Percentiles rank a stretch among this genome's conserved stretches.
These are phyloP conservation scores for Nicotiana knightiana DNA, from an alignment of 257 asterid species.

Conservation along the genomic window DNA sequence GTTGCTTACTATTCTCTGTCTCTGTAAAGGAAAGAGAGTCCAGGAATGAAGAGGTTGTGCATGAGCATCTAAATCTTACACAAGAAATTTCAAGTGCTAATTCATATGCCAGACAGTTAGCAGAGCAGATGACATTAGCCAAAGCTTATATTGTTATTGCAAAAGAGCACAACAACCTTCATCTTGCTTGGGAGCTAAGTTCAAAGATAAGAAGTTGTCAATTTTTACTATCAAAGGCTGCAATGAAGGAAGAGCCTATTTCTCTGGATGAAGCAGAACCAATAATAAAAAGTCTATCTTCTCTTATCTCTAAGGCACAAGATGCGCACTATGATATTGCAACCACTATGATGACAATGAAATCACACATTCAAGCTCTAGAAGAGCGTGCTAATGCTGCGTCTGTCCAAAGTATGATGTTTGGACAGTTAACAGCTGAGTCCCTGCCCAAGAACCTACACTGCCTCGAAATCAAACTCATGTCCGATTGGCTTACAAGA, in stretches of 20 bases:
- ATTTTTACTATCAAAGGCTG: slow-evolving; percentile 67
- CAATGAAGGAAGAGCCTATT: slow-evolving; percentile 60
- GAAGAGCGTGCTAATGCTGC: slow-evolving; percentile 63
- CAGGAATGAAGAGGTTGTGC: slow-evolving; percentile 34
- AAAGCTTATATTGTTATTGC: slow-evolving; percentile 78
- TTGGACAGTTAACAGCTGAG: slow-evolving; percentile 64
- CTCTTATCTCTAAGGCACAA: slow-evolving; percentile 67
- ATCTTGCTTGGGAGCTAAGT: slow-evolving; percentile 83
- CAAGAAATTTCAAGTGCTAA: slow-evolving; percentile 48
- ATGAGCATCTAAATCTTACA: slow-evolving; percentile 43
- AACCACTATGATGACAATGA: slow-evolving; percentile 71
- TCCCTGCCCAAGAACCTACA: slow-evolving; percentile 61
- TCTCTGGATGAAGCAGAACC: slow-evolving; percentile 70
- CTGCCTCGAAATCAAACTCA: slow-evolving; percentile 59
- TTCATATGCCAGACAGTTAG: slow-evolving; percentile 75
- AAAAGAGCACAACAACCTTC: slow-evolving; percentile 71
- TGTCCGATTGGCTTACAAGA: slow-evolving; percentile 50
- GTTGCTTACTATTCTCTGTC: slow-evolving; percentile 3
- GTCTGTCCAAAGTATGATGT: slow-evolving; percentile 47
- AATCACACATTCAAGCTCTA: slow-evolving; percentile 71
- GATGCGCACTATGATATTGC: slow-evolving; percentile 78
- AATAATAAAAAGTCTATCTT: slow-evolving; percentile 60
- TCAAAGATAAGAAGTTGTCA: slow-evolving; percentile 68
- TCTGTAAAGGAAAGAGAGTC: slow-evolving; percentile 48
- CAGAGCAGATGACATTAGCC: slow-evolving; percentile 83